phyloP scores from a whole-genome alignment of 2,329 filamentous ascomycete species.

The Sarocladium kiliense region DNA sequence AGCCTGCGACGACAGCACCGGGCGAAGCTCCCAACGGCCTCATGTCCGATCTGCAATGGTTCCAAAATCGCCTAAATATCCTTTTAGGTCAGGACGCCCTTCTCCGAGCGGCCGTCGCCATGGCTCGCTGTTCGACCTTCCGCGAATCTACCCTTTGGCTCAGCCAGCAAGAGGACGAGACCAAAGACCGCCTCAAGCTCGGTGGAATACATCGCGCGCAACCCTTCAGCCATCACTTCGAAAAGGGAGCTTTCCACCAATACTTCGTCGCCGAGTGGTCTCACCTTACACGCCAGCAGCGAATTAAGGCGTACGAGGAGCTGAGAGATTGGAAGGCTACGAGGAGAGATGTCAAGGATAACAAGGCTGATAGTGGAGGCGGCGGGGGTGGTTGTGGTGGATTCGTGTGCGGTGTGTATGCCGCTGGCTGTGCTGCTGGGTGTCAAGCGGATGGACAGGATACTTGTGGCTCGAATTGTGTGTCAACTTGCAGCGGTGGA shows the following conservation, averaged over 20 bases:
- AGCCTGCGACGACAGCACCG: neutral
- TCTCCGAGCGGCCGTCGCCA: constrained; percentile 26
- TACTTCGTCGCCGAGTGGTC: constrained; percentile 25
- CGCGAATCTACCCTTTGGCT: constrained; percentile 28
- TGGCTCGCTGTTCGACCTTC: constrained; percentile 25
- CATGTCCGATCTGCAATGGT: constrained; percentile 23
- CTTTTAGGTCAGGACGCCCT: constrained; percentile 27
- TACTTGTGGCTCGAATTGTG: constrained; percentile 18
- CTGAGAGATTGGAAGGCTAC: constrained; percentile 19
- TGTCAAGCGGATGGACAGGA: constrained; percentile 16
- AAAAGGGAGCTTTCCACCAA: constrained; percentile 22
- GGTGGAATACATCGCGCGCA: constrained; percentile 39
- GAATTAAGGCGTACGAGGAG: constrained; percentile 19
- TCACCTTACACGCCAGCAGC: constrained; percentile 12
- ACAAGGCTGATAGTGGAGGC: constrained; percentile 8
- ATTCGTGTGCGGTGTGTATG: constrained; percentile 15
- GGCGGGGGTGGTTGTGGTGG: constrained; percentile 12
- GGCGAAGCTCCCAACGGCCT: constrained; percentile 12
- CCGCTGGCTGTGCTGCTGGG: constrained; percentile 9
- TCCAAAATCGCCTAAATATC: constrained; percentile 28
- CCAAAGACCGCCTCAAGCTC: constrained; percentile 27
- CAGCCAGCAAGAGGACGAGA: constrained; percentile 17
- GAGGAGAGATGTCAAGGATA: constrained; percentile 12
- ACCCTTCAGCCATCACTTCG: constrained; percentile 33
- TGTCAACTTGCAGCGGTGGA: constrained; percentile 12